Percentiles rank a stretch among this genome's conserved stretches.
phyloP scores from a whole-genome alignment of 75 land plant genomes.

The Pseudotsuga menziesii region DNA sequence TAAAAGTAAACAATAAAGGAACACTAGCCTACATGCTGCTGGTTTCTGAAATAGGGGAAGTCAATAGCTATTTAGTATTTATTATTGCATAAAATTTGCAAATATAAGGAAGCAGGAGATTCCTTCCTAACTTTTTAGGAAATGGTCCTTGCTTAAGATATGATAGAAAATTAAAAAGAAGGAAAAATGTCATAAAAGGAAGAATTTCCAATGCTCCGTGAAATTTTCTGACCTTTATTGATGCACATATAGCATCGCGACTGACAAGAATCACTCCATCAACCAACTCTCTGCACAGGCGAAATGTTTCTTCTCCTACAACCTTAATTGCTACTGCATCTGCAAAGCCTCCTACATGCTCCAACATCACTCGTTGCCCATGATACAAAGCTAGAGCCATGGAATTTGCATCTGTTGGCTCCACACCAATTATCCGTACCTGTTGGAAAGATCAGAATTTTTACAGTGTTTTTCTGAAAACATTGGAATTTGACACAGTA shows the following conservation, averaged over 20 bases:
- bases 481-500: not conserved
- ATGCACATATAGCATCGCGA: slow-evolving; percentile 82
- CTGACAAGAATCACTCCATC: slow-evolving; percentile 76
- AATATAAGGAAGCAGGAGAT: not conserved
- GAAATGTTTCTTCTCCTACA: slow-evolving; percentile 75
- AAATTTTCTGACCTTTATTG: slow-evolving; percentile 54
- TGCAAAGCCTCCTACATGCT: slow-evolving; percentile 71
- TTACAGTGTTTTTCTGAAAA: not conserved
- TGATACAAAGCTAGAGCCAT: slow-evolving; percentile 71
- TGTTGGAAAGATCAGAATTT: slow-evolving; percentile 11
- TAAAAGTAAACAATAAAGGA: not conserved
- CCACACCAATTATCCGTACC: slow-evolving; percentile 76
- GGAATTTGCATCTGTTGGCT: slow-evolving; percentile 76
- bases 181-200: not conserved
- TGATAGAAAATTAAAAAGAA: not conserved
- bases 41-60: not conserved
- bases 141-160: not conserved
- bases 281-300: slow-evolving; percentile 49
- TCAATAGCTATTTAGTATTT: not conserved
- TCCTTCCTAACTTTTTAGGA: not conserved
- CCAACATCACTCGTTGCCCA: slow-evolving; percentile 53
- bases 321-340: slow-evolving; percentile 78
- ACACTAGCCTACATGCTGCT: not conserved
- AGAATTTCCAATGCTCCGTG: not conserved
- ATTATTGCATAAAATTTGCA: not conserved